phyloP scores from a whole-genome alignment of 2,329 filamentous ascomycete species.

The Claviceps citrina region DNA sequence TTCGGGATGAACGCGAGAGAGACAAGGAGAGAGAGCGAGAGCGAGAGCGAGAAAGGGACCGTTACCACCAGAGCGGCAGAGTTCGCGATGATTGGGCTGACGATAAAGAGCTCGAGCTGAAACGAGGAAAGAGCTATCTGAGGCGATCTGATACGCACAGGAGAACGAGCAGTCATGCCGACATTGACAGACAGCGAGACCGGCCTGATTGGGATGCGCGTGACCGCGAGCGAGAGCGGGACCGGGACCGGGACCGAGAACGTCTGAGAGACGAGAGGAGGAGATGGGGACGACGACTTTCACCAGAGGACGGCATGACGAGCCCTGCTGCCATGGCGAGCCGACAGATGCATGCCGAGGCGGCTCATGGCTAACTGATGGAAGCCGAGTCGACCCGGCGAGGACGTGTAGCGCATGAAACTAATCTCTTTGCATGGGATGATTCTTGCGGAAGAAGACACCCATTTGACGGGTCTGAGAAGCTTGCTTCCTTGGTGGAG shows the following conservation, averaged over 20 bases:
- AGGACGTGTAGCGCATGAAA: too few relatives aligned
- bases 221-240: slow-evolving; percentile 2
- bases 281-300: slow-evolving; percentile 20
- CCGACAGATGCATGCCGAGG: slow-evolving; percentile 17
- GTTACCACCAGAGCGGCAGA: slow-evolving; percentile 19
- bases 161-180: slow-evolving; percentile 35
- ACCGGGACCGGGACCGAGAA: slow-evolving; percentile 13
- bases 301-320: slow-evolving; percentile 16
- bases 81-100: slow-evolving; percentile 19
- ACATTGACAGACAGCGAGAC: slow-evolving; percentile 28
- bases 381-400: not conserved
- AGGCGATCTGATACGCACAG: slow-evolving; percentile 26
- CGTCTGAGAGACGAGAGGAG: slow-evolving; percentile 19
- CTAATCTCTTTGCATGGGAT: too few relatives aligned
- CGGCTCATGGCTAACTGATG: slow-evolving; percentile 15
- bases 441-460: too few relatives aligned
- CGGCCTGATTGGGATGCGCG: slow-evolving; percentile 18
- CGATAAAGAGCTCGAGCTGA: slow-evolving; percentile 16
- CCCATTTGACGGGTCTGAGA: too few relatives aligned
- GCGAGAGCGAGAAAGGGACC: slow-evolving; percentile 21
- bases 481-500: too few relatives aligned
- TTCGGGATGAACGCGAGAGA: slow-evolving; percentile 14
- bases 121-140: slow-evolving; percentile 21
- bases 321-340: slow-evolving; percentile 20
- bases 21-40: slow-evolving; percentile 17